These are phyloP conservation scores for Mycosphaerella arachidis DNA, from an alignment of 2,329 filamentous ascomycete species.

Conservation along the genomic window DNA sequence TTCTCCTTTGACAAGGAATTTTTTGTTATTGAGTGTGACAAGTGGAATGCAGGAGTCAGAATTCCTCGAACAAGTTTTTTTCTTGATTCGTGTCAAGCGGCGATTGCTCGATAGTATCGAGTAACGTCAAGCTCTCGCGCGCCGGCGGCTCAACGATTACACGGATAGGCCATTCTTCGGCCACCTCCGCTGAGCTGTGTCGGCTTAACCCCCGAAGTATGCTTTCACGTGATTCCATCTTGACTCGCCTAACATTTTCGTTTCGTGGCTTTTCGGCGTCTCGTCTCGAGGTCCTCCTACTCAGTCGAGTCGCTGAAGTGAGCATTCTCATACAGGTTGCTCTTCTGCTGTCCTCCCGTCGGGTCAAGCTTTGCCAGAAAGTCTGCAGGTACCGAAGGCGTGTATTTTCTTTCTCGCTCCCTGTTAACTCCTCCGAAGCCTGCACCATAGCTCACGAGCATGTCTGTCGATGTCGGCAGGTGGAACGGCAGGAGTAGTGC, in stretches of 20 bases:
- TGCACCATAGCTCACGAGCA: conserved; percentile 91
- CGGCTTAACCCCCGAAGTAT: too few species aligned
- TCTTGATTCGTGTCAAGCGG: background rate
- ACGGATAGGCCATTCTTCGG: background rate
- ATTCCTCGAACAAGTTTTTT: background rate
- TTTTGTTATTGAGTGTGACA: background rate
- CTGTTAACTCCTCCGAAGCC: conserved; percentile 90
- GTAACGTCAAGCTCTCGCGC: background rate
- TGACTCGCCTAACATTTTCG: background rate
- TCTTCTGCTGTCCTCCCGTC: conserved; percentile 34
- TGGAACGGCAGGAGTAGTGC: conserved; percentile 90
- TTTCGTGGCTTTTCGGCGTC: background rate
- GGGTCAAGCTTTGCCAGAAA: conserved; percentile 83
- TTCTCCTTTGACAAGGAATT: too few species aligned
- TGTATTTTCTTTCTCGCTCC: conserved; percentile 90
- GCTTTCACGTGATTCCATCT: background rate
- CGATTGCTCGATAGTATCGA: conserved; percentile 9
- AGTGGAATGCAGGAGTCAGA: too few species aligned
- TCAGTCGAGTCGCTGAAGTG: conserved; percentile 12
- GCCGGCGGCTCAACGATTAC: background rate
- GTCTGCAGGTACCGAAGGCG: conserved; percentile 89
- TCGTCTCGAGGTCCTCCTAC: conserved; percentile 1
- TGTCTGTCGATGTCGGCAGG: conserved; percentile 93
- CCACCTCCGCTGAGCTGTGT: background rate
- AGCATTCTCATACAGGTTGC: conserved; percentile 32